Conservation (phyloP, 805 yeast species). For the Wickerhamomyces kurtzmanii region DNA sequence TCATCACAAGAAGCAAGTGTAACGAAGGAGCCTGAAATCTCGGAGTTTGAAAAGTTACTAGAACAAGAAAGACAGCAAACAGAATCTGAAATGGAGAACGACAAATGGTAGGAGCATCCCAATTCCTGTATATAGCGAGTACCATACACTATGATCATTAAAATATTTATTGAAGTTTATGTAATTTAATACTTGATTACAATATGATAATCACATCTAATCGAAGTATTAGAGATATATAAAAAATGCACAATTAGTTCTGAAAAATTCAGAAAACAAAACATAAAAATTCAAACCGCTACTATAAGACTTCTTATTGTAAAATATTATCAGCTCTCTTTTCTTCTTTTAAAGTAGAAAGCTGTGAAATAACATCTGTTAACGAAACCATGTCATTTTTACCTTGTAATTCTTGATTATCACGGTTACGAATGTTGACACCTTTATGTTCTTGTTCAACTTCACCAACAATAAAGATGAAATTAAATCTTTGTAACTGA, state of each 20-base stretch:
- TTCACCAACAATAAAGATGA: constrained; percentile 94
- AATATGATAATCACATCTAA: no score
- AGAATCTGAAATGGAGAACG: constrained; percentile 3
- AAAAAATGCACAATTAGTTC: background rate
- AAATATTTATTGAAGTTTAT: no score
- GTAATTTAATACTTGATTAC: no score
- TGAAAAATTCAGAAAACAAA: background rate
- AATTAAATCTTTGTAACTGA: constrained; percentile 89
- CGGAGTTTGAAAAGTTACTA: constrained; percentile 14
- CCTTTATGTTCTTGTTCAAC: constrained; percentile 72
- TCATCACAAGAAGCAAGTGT: background rate
- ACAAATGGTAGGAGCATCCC: no score
- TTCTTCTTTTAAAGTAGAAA: constrained; percentile 56
- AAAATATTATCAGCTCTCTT: constrained; percentile 65
- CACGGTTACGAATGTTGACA: constrained; percentile 96
- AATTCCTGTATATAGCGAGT: no score
- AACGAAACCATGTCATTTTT: constrained; percentile 78
- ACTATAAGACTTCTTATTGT: background rate
- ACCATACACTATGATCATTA: no score
- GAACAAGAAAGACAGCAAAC: constrained; percentile 13
- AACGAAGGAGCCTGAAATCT: constrained; percentile 3
- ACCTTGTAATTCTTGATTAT: constrained; percentile 84
- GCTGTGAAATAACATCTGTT: constrained; percentile 61
- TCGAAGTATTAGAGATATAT: background rate
- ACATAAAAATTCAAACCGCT: background rate